Base-by-base conservation (phyloP, 2,329 filamentous ascomycete species). In the Diplodia corticola region DNA sequence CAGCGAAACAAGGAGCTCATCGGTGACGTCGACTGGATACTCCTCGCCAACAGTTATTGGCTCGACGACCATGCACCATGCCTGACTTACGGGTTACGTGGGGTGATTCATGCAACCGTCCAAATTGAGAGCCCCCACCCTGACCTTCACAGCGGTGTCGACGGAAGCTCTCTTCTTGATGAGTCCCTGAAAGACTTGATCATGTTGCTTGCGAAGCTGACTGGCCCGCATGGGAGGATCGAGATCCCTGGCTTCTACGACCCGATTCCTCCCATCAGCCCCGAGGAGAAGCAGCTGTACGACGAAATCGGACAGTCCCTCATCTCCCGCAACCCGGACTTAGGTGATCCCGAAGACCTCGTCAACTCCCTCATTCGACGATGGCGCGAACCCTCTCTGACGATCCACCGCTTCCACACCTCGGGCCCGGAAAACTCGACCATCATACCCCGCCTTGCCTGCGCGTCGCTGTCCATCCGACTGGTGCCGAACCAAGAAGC, bases 11-110 rank as follows among this genome's bases (percentile, higher is more conserved):
- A 96, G 77, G 84, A 89, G 15, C 84, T 92, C 26, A 97, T 99
- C 71, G 95, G 95, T 1, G 84, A 91, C 10, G 88, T 99, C 2
- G 94, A 99, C 78, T 98, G 95, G 83, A 95, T 99, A 65, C 81
- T 99, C 35, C 82, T 99, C 44, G 94, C 95, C 24, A 99, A 99
- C 81, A 97, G 93, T 78, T 99, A 99, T 81, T 99, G 95, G 95
- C 84, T 99, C 1, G 93, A 98, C 74, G 94, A 99, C 74, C 90
- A 96, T 70, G 93, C 96, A 2, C 95, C 95, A 0, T 99, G 95
- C 75, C 81, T 99, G 66, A 99, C 95, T 0, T 99, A 99, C 69
- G 95, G 95, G 1, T 84, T 98, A 6, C 88, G 95, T 57, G 95
- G 95, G 26, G 94, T 99, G 28, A 89, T 99, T 24, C 94, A 98